Conservation (phyloP, 1,284 basidiomycete species). For the Ustilago crameri region DNA sequence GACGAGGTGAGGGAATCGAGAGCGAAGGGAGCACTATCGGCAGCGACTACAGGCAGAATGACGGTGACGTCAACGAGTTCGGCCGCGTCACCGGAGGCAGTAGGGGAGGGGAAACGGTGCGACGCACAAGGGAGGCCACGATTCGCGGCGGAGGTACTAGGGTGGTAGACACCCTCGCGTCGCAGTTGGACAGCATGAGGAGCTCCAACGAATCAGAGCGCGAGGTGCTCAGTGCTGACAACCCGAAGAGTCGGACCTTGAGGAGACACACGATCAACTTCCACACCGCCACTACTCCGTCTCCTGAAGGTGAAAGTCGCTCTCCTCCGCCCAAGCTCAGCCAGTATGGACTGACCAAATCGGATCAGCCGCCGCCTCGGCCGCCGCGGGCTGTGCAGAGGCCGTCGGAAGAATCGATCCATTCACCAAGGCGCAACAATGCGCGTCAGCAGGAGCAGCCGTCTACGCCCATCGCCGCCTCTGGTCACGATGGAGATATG, state of each 20-base stretch:
- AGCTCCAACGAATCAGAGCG: conserved; percentile 1
- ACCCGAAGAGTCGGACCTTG: background rate
- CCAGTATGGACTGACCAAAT: conserved; percentile 27
- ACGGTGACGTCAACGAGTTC: conserved; percentile 10
- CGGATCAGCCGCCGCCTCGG: conserved; percentile 26
- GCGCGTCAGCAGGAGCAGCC: conserved; percentile 7
- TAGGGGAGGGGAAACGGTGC: conserved; percentile 8
- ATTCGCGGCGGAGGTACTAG: conserved; percentile 13
- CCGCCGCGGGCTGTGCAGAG: conserved; percentile 31
- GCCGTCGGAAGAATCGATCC: conserved; percentile 26
- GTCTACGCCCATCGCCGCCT: conserved; percentile 11
- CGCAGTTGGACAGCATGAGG: conserved; percentile 28
- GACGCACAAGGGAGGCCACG: conserved; percentile 2
- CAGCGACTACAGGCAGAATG: background rate
- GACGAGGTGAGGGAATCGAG: conserved; percentile 10
- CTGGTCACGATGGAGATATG: conserved; percentile 1
- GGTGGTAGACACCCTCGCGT: conserved; percentile 24
- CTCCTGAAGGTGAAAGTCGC: no score
- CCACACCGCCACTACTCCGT: background rate
- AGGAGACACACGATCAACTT: conserved; percentile 25
- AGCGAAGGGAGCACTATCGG: conserved; percentile 30
- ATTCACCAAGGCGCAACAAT: conserved; percentile 6
- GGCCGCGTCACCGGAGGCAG: conserved; percentile 1
- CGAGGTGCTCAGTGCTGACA: background rate
- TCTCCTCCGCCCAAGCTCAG: conserved; percentile 17